Evolutionary conservation across 139 green algal species (phyloP).

Genomic region (Micromonas pusilla): DNA sequence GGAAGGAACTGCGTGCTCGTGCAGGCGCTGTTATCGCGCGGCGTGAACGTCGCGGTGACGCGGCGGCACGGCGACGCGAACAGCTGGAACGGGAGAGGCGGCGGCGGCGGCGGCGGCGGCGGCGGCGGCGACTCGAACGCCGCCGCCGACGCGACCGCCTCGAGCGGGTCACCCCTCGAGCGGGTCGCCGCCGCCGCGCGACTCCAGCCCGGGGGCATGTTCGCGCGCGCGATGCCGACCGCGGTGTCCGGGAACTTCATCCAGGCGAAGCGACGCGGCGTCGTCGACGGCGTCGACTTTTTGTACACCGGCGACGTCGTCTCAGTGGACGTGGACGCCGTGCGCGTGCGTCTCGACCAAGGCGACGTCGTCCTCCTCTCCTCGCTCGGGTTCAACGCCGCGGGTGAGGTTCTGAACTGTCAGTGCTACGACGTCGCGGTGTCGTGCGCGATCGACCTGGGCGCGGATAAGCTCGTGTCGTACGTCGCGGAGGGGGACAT

Average conservation of each 20-base stretch:
- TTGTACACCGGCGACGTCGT: slow-evolving; percentile 75
- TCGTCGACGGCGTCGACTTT: slow-evolving; percentile 89
- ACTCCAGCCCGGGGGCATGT: too few relatives aligned
- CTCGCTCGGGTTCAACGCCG: slow-evolving; percentile 70
- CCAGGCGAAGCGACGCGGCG: slow-evolving; percentile 72
- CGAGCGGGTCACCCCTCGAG: too few relatives aligned
- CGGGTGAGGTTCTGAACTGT: slow-evolving; percentile 92
- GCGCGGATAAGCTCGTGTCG: slow-evolving; percentile 89
- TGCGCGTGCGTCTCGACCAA: slow-evolving; percentile 68
- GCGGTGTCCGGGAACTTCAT: slow-evolving; percentile 80
- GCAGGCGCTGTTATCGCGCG: slow-evolving; percentile 66
- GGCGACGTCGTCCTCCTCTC: slow-evolving; percentile 83
- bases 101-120: slow-evolving; percentile 14
- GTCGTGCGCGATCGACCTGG: slow-evolving; percentile 55
- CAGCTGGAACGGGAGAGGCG: not conserved
- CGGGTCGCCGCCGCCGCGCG: too few relatives aligned
- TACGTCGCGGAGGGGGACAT: slow-evolving; percentile 35
- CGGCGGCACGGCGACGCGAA: slow-evolving; percentile 69
- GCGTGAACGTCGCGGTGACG: slow-evolving; percentile 69
- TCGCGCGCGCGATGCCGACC: too few relatives aligned
- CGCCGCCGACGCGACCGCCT: not conserved
- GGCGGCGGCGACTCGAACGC: not conserved
- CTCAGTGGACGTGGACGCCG: slow-evolving; percentile 62
- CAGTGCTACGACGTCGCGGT: slow-evolving; percentile 83
- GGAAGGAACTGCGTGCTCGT: slow-evolving; percentile 55